Evolutionary conservation across 2,329 filamentous ascomycete species (phyloP).

Genomic region (Pseudogymnoascus pannorum): DNA sequence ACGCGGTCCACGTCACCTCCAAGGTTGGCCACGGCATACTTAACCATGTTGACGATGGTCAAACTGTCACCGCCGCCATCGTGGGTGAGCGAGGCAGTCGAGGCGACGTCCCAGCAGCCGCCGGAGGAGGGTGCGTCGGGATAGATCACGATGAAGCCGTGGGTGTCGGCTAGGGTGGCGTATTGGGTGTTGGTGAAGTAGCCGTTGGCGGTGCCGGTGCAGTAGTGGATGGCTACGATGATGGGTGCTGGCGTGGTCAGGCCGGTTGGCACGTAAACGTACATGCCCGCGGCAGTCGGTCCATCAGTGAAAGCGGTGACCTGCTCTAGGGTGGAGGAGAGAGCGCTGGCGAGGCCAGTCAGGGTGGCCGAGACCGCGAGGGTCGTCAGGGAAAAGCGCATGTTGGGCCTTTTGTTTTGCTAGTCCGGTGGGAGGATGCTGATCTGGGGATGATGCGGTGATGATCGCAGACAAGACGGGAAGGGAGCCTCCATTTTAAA

Average conservation of each 20-base stretch:
- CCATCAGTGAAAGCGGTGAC: slow-evolving; percentile 20
- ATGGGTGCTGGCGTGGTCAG: slow-evolving; percentile 18
- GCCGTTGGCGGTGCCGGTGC: slow-evolving; percentile 12
- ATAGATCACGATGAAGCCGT: slow-evolving; percentile 55
- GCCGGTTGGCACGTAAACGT: slow-evolving; percentile 22
- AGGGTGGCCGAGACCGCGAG: slow-evolving; percentile 20
- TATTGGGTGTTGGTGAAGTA: slow-evolving; percentile 22
- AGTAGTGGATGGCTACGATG: slow-evolving; percentile 20
- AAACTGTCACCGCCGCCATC: slow-evolving; percentile 50
- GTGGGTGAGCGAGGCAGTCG: slow-evolving; percentile 43
- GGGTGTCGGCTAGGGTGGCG: slow-evolving; percentile 41
- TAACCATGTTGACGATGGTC: slow-evolving; percentile 52
- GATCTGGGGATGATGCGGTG: not conserved
- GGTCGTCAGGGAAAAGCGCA: not conserved
- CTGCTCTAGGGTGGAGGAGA: slow-evolving; percentile 13
- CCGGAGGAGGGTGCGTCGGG: slow-evolving; percentile 44
- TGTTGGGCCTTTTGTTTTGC: not conserved
- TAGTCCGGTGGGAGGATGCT: not conserved
- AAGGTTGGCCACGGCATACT: slow-evolving; percentile 46
- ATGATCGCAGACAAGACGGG: not conserved
- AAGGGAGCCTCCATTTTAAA: slow-evolving; percentile 3
- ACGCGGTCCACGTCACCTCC: slow-evolving; percentile 43
- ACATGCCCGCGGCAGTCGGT: slow-evolving; percentile 22
- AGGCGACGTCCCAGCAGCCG: slow-evolving; percentile 53
- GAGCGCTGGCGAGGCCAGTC: not conserved